These are phyloP conservation scores for Leccinum boreale DNA, from an alignment of 768 basidiomycete species.

Conservation along the genomic window DNA sequence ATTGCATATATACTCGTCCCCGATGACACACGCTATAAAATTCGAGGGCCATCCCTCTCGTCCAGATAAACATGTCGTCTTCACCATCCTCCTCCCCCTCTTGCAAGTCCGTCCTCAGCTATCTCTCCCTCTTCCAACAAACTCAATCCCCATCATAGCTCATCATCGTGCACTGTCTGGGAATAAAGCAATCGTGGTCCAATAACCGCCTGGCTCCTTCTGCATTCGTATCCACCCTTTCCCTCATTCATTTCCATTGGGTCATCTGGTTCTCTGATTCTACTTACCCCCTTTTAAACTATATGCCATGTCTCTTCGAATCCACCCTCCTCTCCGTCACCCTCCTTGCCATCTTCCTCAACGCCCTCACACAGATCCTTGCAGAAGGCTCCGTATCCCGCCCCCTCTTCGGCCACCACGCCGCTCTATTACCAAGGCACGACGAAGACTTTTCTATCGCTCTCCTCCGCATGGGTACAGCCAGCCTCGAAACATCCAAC, in stretches of 20 bases:
- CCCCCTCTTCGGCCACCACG: constrained; percentile 51
- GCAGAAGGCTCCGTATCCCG: constrained; percentile 57
- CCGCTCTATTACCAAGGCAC: constrained; percentile 45
- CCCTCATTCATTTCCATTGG: constrained; percentile 64
- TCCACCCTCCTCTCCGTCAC: constrained; percentile 57
- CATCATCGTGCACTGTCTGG: constrained; percentile 60
- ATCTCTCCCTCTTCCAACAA: neutral
- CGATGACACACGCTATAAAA: constrained; percentile 49
- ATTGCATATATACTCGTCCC: constrained; percentile 69
- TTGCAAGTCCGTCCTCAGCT: constrained; percentile 50
- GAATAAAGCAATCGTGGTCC: constrained; percentile 60
- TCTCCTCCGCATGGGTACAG: constrained; percentile 68
- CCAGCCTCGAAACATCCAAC: constrained; percentile 72
- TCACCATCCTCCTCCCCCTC: constrained; percentile 70
- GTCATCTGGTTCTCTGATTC: constrained; percentile 48
- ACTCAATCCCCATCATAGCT: constrained; percentile 37
- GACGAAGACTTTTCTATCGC: constrained; percentile 76
- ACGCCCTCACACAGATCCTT: constrained; percentile 63
- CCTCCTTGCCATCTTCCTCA: constrained; percentile 55
- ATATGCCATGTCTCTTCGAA: constrained; percentile 72
- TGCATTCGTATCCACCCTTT: constrained; percentile 53
- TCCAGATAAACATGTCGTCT: constrained; percentile 70
- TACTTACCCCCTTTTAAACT: constrained; percentile 69
- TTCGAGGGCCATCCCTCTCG: constrained; percentile 48
- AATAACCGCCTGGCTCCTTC: constrained; percentile 72